Conservation (phyloP, 441 rosid species). For the Raphanus hybrid region DNA sequence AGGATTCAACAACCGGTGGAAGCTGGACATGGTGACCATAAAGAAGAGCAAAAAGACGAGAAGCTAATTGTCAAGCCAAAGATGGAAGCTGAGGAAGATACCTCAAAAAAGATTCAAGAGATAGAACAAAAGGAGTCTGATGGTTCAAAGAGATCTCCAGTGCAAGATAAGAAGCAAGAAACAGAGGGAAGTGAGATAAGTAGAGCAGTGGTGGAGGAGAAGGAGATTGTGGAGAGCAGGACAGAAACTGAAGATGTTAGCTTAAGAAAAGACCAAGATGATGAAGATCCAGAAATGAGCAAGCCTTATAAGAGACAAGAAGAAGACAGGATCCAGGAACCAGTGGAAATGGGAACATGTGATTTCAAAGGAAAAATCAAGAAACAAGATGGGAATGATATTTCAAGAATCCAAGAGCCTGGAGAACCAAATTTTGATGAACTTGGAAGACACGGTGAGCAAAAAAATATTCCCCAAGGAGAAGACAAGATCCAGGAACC, state of each 20-base stretch:
- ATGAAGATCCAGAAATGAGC: background rate
- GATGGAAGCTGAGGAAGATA: background rate
- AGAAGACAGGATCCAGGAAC: constrained; percentile 16
- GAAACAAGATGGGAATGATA: constrained; percentile 13
- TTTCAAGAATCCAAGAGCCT: constrained; percentile 11
- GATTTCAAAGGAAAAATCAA: constrained; percentile 14
- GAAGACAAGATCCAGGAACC: constrained; percentile 21
- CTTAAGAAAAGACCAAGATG: constrained; percentile 30
- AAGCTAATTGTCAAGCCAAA: background rate
- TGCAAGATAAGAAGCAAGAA: constrained; percentile 43
- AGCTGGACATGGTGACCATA: constrained; percentile 3
- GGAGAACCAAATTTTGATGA: background rate
- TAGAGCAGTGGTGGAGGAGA: background rate
- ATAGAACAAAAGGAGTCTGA: background rate
- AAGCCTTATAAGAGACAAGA: constrained; percentile 10
- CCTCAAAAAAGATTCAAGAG: background rate
- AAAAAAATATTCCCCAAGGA: background rate
- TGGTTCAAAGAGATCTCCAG: background rate
- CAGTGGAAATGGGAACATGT: constrained; percentile 24
- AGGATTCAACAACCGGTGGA: background rate
- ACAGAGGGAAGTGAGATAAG: constrained; percentile 26
- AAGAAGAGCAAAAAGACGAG: background rate
- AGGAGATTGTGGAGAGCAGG: background rate
- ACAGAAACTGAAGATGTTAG: constrained; percentile 11
- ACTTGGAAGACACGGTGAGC: constrained; percentile 12